Conservation (phyloP, 768 basidiomycete species). For the Botryobasidium botryosum region DNA sequence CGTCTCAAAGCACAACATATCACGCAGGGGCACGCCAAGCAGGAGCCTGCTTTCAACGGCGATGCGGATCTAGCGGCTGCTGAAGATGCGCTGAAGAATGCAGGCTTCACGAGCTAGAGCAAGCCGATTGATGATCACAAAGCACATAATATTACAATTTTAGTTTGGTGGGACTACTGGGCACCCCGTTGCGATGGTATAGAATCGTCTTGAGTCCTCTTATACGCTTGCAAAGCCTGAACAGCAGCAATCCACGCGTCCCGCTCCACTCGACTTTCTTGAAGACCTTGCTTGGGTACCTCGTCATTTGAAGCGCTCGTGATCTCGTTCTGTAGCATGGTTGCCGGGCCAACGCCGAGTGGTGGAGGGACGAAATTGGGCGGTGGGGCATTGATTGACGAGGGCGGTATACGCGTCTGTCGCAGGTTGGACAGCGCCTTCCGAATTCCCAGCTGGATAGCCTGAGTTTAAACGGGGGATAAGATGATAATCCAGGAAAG, state of each 20-base stretch:
- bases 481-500: neutral
- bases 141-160: too few species aligned
- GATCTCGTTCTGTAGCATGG: neutral
- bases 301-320: neutral
- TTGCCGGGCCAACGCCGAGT: constrained; percentile 5
- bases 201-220: too few species aligned
- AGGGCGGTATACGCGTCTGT: constrained; percentile 8
- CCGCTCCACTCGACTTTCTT: constrained; percentile 11
- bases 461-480: neutral
- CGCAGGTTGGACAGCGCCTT: constrained; percentile 7
- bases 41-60: constrained; percentile 11
- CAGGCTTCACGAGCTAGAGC: constrained; percentile 20
- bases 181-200: too few species aligned
- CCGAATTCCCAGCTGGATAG: constrained; percentile 7
- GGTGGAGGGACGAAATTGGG: constrained; percentile 7
- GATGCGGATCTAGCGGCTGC: constrained; percentile 6
- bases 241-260: constrained; percentile 11
- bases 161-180: too few species aligned
- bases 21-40: constrained; percentile 26
- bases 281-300: constrained; percentile 3
- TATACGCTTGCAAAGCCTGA: too few species aligned
- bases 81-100: constrained; percentile 4
- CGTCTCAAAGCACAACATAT: too few species aligned
- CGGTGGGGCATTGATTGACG: constrained; percentile 10
- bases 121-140: too few species aligned